A percentile compares a stretch with the other conserved stretches of the same genome.
Evolutionary conservation across 1,284 basidiomycete genomes (phyloP).

Genomic region (Cutaneotrichosporon cutaneum): DNA sequence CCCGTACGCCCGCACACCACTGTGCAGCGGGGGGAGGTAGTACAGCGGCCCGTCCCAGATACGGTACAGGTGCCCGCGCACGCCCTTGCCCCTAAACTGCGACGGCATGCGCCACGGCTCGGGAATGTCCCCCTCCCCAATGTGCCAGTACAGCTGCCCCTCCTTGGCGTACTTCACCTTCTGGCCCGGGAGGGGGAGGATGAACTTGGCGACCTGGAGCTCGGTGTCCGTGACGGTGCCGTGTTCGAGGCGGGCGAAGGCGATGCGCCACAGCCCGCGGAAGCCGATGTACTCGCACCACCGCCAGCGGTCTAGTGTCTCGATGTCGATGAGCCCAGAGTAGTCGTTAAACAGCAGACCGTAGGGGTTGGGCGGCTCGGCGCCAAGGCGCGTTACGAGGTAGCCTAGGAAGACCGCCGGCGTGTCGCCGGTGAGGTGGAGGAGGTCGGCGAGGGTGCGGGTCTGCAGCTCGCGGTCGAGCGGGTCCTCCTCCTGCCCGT

Average conservation of each 20-base stretch:
- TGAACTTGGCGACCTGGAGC: slow-evolving; percentile 68
- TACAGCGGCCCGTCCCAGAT: slow-evolving; percentile 52
- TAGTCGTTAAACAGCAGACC: slow-evolving; percentile 60
- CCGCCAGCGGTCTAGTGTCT: slow-evolving; percentile 39
- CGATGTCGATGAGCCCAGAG: slow-evolving; percentile 58
- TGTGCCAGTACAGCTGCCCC: slow-evolving; percentile 65
- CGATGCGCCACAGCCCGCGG: slow-evolving; percentile 73
- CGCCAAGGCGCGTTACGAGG: slow-evolving; percentile 95
- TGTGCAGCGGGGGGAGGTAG: slow-evolving; percentile 45
- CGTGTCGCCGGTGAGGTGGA: slow-evolving; percentile 67
- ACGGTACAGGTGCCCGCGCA: slow-evolving; percentile 23
- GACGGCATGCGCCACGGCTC: slow-evolving; percentile 52
- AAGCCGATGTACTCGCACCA: slow-evolving; percentile 90
- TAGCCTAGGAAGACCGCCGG: slow-evolving; percentile 89
- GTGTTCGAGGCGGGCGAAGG: slow-evolving; percentile 50
- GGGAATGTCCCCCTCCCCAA: slow-evolving; percentile 65
- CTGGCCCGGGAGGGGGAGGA: slow-evolving; percentile 63
- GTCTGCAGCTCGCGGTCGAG: slow-evolving; percentile 90
- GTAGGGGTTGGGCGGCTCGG: slow-evolving; percentile 62
- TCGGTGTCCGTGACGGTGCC: slow-evolving; percentile 51
- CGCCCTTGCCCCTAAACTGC: slow-evolving; percentile 45
- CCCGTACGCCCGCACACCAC: slow-evolving; percentile 38
- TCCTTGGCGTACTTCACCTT: slow-evolving; percentile 62
- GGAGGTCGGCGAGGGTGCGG: slow-evolving; percentile 74
- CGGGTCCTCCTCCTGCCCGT: slow-evolving; percentile 91